phyloP scores from a whole-genome alignment of 1,284 basidiomycete species.

The Trametes versicolor region DNA sequence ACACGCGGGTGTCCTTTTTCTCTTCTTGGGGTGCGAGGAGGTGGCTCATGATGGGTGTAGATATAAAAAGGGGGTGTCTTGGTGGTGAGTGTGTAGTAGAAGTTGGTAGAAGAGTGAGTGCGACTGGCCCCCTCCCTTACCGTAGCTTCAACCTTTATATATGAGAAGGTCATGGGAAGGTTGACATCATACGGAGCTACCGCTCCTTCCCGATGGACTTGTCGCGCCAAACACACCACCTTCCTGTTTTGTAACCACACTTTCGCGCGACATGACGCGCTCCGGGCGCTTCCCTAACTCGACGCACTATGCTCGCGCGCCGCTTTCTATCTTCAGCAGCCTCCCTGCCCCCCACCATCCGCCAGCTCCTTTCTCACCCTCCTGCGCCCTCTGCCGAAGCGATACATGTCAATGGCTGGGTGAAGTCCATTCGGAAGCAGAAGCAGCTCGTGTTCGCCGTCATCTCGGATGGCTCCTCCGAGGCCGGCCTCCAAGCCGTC shows the following conservation, averaged over 20 bases:
- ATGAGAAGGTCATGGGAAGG: not conserved
- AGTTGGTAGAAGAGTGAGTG: not conserved
- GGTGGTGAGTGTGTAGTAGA: not conserved
- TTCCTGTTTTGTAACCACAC: conserved; percentile 26
- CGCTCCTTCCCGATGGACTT: not conserved
- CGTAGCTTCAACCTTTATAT: conserved; percentile 9
- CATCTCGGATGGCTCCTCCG: conserved; percentile 83
- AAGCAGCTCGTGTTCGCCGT: conserved; percentile 89
- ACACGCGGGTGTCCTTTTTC: conserved; percentile 23
- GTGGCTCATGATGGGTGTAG: conserved; percentile 29
- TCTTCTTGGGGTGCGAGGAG: conserved; percentile 35
- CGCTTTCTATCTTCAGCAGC: conserved; percentile 37
- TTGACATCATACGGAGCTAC: conserved; percentile 29
- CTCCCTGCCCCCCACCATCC: conserved; percentile 62
- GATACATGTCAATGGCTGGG: conserved; percentile 76
- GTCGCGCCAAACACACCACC: conserved; percentile 24
- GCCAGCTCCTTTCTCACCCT: conserved; percentile 57
- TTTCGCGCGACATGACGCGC: conserved; percentile 21
- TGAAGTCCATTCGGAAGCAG: conserved; percentile 85
- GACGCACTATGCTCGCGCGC: conserved; percentile 37
- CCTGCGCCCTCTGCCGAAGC: conserved; percentile 26
- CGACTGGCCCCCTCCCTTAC: not conserved
- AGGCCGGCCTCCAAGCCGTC: conserved; percentile 81
- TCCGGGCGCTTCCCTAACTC: conserved; percentile 11
- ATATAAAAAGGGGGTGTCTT: not conserved